Evolutionary conservation across 805 yeast genomes (phyloP), one percentile per base, ranked within the genome.

Genomic region (Wickerhamomyces rabaulensis): DNA sequence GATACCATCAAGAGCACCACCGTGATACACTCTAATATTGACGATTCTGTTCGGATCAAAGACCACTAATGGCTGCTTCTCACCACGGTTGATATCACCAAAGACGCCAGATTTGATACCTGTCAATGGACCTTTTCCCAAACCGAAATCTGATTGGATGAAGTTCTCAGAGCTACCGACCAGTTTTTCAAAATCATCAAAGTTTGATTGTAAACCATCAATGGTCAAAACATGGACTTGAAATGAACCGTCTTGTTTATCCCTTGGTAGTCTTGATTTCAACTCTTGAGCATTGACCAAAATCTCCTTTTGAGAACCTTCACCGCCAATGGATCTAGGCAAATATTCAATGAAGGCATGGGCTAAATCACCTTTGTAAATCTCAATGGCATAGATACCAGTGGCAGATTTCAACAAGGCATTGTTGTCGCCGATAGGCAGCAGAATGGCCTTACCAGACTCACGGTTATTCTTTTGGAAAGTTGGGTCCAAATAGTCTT

Each of bases 1-100:
- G 15, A 92, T 56, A 6, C 98, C 98, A 65, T 91, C 96, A 19
- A 94, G 64, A 0, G 95, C 95, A 20, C 67, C 62, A 2, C 96
- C 97, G 53, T 82, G 79, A 52, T 79, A 84, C 0, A 90, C 75
- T 47, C 88, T 73, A 1, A 90, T 75, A 42, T 70, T 71, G n/a
- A 60, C 63, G 2, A 86, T 68, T 8, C 58, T 55, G 13, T 52
- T 51, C 15, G 74, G 62, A 53, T 71, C 68, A 49, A 73, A 67
- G 5, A 68, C 65, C 6, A 62, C 59, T 7, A 62, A 41, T 12
- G 56, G 56, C 20, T 63, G 63, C 4, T 57, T 50, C 15, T 61
- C 58, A 2, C 53, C 54, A 29, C 64, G 50, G 13, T 56, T 49
- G 13, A 45, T 29, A 16, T 56, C 57, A 13, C 72, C 71, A 15